A percentile compares a stretch with the other conserved stretches of the same genome.
phyloP scores from a whole-genome alignment of 306 rosid species.

The Ormosia emarginata region DNA sequence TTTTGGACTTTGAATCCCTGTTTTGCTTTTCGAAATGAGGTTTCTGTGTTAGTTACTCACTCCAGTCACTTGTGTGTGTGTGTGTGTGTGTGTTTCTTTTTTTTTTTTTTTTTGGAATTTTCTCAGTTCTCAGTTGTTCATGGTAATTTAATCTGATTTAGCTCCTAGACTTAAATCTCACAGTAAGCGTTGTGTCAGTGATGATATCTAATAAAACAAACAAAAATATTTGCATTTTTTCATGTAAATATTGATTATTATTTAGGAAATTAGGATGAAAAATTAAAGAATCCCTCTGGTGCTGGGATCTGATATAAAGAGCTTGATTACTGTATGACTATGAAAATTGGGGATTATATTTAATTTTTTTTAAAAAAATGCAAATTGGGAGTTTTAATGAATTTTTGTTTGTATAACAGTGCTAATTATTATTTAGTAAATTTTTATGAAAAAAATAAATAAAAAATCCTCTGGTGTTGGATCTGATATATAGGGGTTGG shows the following conservation, averaged over 20 bases:
- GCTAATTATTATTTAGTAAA: neutral
- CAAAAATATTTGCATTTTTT: neutral
- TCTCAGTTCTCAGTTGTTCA: neutral
- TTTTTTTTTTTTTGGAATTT: neutral
- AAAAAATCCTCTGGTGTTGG: neutral
- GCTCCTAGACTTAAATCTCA: neutral
- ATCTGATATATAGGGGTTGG: neutral
- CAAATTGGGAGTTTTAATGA: too few relatives aligned
- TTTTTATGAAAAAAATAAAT: neutral
- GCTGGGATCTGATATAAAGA: too few relatives aligned
- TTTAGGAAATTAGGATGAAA: too few relatives aligned
- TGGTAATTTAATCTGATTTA: neutral
- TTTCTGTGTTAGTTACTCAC: neutral
- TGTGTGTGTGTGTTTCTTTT: too few relatives aligned
- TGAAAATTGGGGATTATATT: too few relatives aligned
- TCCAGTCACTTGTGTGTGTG: neutral
- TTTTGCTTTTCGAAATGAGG: neutral
- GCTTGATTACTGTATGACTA: too few relatives aligned
- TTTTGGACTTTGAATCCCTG: neutral
- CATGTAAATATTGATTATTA: neutral
- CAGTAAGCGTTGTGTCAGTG: neutral
- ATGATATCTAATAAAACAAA: neutral
- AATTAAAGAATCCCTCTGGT: too few relatives aligned
- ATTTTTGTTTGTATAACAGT: neutral
- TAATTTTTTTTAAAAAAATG: too few relatives aligned